Percentiles rank a stretch among this genome's conserved stretches.
These are phyloP conservation scores for Debaryomyces castellii DNA, from an alignment of 805 yeast species.

Conservation along the genomic window DNA sequence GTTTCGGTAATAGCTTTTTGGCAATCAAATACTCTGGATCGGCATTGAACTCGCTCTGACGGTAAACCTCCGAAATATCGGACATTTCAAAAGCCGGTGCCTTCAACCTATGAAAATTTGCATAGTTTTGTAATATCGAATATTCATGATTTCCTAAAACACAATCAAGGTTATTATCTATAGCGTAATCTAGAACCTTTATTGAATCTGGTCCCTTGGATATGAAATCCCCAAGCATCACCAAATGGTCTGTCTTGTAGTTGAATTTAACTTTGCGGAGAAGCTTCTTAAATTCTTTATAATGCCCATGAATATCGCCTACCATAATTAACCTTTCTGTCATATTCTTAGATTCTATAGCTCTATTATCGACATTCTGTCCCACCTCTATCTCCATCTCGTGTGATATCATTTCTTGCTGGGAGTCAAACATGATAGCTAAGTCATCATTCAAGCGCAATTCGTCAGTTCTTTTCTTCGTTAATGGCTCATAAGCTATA, in stretches of 20 bases:
- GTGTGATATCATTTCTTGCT: neutral
- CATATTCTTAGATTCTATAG: slow-evolving; percentile 2
- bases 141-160: slow-evolving; percentile 90
- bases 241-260: slow-evolving; percentile 51
- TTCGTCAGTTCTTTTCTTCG: slow-evolving; percentile 10
- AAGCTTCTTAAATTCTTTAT: slow-evolving; percentile 51
- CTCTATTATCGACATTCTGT: slow-evolving; percentile 8
- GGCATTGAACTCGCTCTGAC: slow-evolving; percentile 19
- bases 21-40: slow-evolving; percentile 49
- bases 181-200: slow-evolving; percentile 64
- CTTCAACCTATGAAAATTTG: slow-evolving; percentile 52
- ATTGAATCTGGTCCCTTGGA: slow-evolving; percentile 80
- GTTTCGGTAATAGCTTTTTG: slow-evolving; percentile 55
- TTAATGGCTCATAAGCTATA: slow-evolving; percentile 25
- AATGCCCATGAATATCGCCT: slow-evolving; percentile 90
- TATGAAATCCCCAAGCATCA: slow-evolving; percentile 81
- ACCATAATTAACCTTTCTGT: slow-evolving; percentile 58
- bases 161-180: slow-evolving; percentile 61
- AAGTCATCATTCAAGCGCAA: slow-evolving; percentile 13
- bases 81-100: slow-evolving; percentile 25
- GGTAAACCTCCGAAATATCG: neutral
- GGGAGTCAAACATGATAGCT: neutral
- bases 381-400: slow-evolving; percentile 2
- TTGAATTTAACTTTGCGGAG: slow-evolving; percentile 51
- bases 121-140: slow-evolving; percentile 64